A percentile compares a stretch with the other conserved stretches of the same genome.
phyloP scores from a whole-genome alignment of 495 filamentous ascomycete species.

The Articulospora tetracladia region DNA sequence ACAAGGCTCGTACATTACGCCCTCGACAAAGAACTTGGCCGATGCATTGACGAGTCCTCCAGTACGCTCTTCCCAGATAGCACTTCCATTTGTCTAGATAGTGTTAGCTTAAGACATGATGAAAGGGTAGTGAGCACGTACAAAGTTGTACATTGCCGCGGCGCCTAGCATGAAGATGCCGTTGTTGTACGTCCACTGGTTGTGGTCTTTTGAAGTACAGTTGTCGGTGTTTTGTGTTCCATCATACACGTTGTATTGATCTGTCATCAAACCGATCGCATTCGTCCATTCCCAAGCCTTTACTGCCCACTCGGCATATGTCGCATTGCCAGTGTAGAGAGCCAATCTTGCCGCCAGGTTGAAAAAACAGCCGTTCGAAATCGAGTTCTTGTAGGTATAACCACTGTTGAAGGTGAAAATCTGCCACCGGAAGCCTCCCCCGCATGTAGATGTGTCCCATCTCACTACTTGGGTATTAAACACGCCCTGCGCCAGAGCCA shows the following conservation, averaged over 20 bases:
- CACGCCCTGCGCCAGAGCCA: constrained; percentile 65
- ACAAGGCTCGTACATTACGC: constrained; percentile 70
- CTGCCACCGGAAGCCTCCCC: constrained; percentile 77
- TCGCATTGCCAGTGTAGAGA: constrained; percentile 64
- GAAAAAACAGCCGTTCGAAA: constrained; percentile 35
- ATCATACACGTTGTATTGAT: constrained; percentile 51
- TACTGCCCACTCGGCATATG: constrained; percentile 66
- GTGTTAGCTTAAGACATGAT: constrained; percentile 21
- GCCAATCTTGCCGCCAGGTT: constrained; percentile 70
- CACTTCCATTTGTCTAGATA: constrained; percentile 47
- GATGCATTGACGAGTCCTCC: constrained; percentile 48
- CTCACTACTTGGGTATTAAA: constrained; percentile 63
- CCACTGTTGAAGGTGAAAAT: constrained; percentile 71
- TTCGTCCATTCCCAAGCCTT: constrained; percentile 65
- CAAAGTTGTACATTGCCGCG: constrained; percentile 69
- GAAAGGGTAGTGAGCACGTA: constrained; percentile 28
- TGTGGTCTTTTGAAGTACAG: constrained; percentile 44
- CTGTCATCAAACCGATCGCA: constrained; percentile 43
- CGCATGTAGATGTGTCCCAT: constrained; percentile 57
- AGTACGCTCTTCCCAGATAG: constrained; percentile 51
- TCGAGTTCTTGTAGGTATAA: constrained; percentile 65
- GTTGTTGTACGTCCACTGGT: constrained; percentile 67
- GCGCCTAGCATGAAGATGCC: constrained; percentile 63
- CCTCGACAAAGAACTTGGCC: constrained; percentile 48
- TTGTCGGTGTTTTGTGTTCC: constrained; percentile 47